Percentiles rank a stretch among this genome's conserved stretches.
These are phyloP conservation scores for Saccharomyces paradoxus DNA, from an alignment of 805 yeast genomes.

Conservation along the genomic window DNA sequence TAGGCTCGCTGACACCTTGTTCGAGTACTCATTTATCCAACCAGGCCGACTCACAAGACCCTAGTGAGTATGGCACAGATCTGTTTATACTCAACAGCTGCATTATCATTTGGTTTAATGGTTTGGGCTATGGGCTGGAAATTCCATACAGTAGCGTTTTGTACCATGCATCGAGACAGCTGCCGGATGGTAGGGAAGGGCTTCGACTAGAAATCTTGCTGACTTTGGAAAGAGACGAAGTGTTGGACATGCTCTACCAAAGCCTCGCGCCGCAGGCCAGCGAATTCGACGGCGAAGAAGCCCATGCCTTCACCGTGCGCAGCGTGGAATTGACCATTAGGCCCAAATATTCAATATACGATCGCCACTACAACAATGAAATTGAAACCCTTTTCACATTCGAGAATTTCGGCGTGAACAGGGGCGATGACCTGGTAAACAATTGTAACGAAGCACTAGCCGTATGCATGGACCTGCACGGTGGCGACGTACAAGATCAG, in stretches of 20 bases:
- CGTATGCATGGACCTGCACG: constrained; percentile 28
- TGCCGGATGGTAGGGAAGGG: constrained; percentile 17
- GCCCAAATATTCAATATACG: constrained; percentile 32
- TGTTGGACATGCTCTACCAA: constrained; percentile 20
- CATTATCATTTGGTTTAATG: constrained; percentile 34
- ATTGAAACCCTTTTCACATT: constrained; percentile 33
- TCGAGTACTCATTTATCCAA: neutral
- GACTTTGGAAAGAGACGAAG: constrained; percentile 23
- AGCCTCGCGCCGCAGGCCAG: neutral
- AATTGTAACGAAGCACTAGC: constrained; percentile 33
- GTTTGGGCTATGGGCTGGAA: constrained; percentile 31
- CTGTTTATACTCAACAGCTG: constrained; percentile 33
- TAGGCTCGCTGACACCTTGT: constrained; percentile 11
- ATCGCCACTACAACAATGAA: constrained; percentile 30
- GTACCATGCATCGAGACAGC: constrained; percentile 25
- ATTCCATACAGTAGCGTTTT: constrained; percentile 28
- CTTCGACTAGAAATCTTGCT: constrained; percentile 21
- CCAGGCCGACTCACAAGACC: neutral
- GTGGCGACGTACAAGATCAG: constrained; percentile 8
- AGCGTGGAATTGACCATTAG: constrained; percentile 30
- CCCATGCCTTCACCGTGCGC: constrained; percentile 7
- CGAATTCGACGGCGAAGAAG: neutral
- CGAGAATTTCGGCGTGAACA: constrained; percentile 33
- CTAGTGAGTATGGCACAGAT: constrained; percentile 15
- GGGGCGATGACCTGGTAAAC: constrained; percentile 34